Evolutionary conservation across 1,284 basidiomycete genomes (phyloP), one percentile per base, ranked within the genome.

Genomic region (Austropuccinia psidii): DNA sequence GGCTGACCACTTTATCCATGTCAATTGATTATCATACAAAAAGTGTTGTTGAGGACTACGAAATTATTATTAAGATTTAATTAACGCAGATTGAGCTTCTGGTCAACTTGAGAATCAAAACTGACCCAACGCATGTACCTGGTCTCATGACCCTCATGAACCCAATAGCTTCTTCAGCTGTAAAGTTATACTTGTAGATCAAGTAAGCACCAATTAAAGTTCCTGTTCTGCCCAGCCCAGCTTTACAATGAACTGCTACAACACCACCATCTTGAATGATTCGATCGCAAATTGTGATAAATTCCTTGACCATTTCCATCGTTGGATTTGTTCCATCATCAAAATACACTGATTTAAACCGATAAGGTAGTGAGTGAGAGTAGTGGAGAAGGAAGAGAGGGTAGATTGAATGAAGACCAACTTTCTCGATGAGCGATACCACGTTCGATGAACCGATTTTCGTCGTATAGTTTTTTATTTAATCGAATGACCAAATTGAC

Each of bases 131-230:
- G 74, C 8, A 64, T 73, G 65, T 68, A 62, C 93, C 93, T 0
- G 95, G 96, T 50, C 95, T 87, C 76, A 97, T 89, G 76, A 99
- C 90, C 27, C 96, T 89, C 96, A 98, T 98, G 82, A 93, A 98
- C 0, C 90, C 96, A 75, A 98, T 98, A 9, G 89, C 94, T 82
- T 99, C 96, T 73, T 89, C 88, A 0, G 95, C 94, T n/a, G 93
- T 93, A 80, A 99, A 99, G n/a, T 90, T 90, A 79, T 98, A 94
- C 83, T 96, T 97, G 90, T 96, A 99, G 77, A 97, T 91, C 73
- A 99, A 85, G 84, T 98, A 98, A 2, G 96, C 96, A 61, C 93
- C 93, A 76, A 98, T 95, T 75, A 98, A 84, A 3, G 94, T 95
- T 4, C 96, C 95, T 2, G 93, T 96, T 62, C 93, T 86, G 27